A percentile compares a stretch with the other conserved stretches of the same genome.
These are phyloP conservation scores for Halteria grandinella DNA, from an alignment of 73 alveolate species.

Conservation along the genomic window DNA sequence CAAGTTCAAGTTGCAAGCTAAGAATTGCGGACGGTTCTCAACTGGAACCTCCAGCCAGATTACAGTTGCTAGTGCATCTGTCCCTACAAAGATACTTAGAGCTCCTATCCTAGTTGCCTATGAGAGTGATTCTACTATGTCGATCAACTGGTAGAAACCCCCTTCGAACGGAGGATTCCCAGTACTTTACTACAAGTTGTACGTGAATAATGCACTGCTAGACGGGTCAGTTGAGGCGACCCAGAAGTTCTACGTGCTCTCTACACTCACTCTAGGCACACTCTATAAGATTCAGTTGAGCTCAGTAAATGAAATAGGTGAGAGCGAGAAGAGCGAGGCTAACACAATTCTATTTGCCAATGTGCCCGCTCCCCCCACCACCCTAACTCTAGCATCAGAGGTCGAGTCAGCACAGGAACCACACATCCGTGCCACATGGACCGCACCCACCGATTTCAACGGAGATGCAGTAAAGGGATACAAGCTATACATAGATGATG, in stretches of 20 bases:
- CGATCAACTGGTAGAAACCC: constrained; percentile 56
- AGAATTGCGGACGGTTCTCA: constrained; percentile 68
- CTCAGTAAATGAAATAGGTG: constrained; percentile 65
- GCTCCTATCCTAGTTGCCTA: constrained; percentile 60
- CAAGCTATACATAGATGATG: constrained; percentile 66
- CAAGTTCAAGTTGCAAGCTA: constrained; percentile 62
- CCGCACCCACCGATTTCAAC: constrained; percentile 58
- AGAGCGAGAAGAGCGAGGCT: constrained; percentile 54
- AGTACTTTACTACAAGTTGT: constrained; percentile 41
- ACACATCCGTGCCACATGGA: constrained; percentile 53
- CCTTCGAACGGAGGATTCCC: constrained; percentile 78
- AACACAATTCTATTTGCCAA: constrained; percentile 54
- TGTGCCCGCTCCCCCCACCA: constrained; percentile 58
- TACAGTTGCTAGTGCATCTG: constrained; percentile 67
- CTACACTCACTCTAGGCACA: constrained; percentile 55
- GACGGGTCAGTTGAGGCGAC: not conserved
- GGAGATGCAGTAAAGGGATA: constrained; percentile 73
- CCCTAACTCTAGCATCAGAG: constrained; percentile 39
- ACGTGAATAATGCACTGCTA: constrained; percentile 52
- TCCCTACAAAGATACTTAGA: constrained; percentile 58
- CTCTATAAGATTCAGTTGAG: constrained; percentile 65
- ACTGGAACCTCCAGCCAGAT: constrained; percentile 31
- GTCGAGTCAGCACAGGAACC: constrained; percentile 43
- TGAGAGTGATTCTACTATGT: constrained; percentile 50
- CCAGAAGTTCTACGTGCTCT: constrained; percentile 1